Evolutionary conservation across 2,329 filamentous ascomycete genomes (phyloP).

Genomic region (Lasiodiplodia hormozganensis): DNA sequence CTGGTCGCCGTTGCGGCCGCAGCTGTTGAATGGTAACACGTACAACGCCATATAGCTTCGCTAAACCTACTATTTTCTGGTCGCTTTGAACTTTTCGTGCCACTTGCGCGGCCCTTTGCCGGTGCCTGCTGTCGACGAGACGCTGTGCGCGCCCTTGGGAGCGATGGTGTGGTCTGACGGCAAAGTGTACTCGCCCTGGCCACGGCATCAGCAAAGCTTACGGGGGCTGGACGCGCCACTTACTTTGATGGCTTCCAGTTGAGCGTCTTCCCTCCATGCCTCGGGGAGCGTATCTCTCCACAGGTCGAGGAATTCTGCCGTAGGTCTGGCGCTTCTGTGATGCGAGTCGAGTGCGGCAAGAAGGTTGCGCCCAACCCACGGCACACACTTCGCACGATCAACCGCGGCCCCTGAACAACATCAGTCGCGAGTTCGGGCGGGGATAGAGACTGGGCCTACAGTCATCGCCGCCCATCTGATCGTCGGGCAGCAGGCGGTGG

Average conservation of each 20-base stretch:
- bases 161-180: constrained; percentile 44
- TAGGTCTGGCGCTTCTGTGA: constrained; percentile 36
- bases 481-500: constrained; percentile 40
- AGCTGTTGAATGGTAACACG: constrained; percentile 21
- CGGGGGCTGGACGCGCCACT: background rate
- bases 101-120: constrained; percentile 44
- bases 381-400: constrained; percentile 41
- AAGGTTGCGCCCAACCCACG: constrained; percentile 42
- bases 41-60: constrained; percentile 11
- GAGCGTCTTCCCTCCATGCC: constrained; percentile 44
- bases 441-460: constrained; percentile 20
- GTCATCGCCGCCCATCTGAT: constrained; percentile 37
- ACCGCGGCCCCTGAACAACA: constrained; percentile 41
- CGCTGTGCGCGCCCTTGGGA: constrained; percentile 33
- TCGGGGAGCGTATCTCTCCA: constrained; percentile 49
- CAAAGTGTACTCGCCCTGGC: constrained; percentile 38
- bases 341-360: constrained; percentile 38
- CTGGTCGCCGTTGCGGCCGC: constrained; percentile 24
- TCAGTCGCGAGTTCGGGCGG: background rate
- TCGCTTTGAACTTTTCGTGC: constrained; percentile 45
- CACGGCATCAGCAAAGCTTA: background rate
- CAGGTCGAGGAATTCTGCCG: constrained; percentile 44
- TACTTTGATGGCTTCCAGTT: constrained; percentile 41
- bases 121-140: constrained; percentile 32
- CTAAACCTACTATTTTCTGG: constrained; percentile 12